phyloP scores from a whole-genome alignment of 768 basidiomycete genomes.

The Pleurotus ostreatus region DNA sequence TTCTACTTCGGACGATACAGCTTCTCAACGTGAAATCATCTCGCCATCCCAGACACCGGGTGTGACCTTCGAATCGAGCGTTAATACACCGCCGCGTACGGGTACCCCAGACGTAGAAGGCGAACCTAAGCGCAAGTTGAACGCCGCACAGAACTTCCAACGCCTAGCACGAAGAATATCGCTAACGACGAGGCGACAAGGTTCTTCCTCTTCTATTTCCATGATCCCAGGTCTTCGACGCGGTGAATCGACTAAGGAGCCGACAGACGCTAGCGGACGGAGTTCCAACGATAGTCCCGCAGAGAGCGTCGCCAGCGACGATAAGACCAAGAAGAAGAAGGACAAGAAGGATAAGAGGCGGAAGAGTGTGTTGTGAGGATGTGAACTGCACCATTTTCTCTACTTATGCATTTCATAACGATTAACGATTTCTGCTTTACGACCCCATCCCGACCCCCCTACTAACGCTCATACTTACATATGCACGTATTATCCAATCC shows the following conservation, averaged over 20 bases:
- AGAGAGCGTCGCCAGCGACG: constrained; percentile 47
- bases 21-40: constrained; percentile 13
- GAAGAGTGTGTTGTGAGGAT: constrained; percentile 46
- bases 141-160: constrained; percentile 85
- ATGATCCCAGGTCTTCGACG: constrained; percentile 53
- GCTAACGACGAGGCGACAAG: constrained; percentile 54
- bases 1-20: constrained; percentile 23
- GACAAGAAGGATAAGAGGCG: constrained; percentile 61
- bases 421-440: constrained; percentile 17
- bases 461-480: constrained; percentile 15
- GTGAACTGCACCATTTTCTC: constrained; percentile 15
- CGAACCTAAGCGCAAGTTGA: constrained; percentile 78
- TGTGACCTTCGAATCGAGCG: constrained; percentile 65
- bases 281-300: constrained; percentile 53
- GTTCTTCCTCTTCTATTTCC: constrained; percentile 42
- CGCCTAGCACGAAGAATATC: constrained; percentile 74
- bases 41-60: constrained; percentile 27
- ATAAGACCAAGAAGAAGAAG: constrained; percentile 49
- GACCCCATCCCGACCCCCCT: constrained; percentile 11
- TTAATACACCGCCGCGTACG: constrained; percentile 58
- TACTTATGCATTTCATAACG: neutral
- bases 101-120: constrained; percentile 70
- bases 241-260: constrained; percentile 41
- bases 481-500: constrained; percentile 1
- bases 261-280: constrained; percentile 38